A percentile compares a stretch with the other conserved stretches of the same genome.
Evolutionary conservation across 2,329 filamentous ascomycete species (phyloP).

Genomic region (Myriosclerotinia curreyana): DNA sequence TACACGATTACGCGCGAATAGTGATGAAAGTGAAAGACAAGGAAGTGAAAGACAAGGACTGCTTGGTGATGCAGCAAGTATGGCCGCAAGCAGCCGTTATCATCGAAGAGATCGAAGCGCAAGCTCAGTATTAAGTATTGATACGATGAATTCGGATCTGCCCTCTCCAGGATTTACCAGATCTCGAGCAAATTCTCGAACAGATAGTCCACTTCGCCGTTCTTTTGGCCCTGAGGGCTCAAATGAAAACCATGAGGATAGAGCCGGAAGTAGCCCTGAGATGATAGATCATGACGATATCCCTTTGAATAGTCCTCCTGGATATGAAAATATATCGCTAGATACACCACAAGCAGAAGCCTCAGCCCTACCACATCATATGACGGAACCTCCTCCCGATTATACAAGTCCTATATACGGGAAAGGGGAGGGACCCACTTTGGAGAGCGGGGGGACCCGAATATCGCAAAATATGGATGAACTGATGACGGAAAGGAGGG

Average conservation of each 20-base stretch:
- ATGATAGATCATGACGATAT: slow-evolving; percentile 37
- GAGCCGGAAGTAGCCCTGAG: slow-evolving; percentile 37
- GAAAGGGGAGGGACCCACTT: slow-evolving; percentile 27
- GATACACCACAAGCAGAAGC: slow-evolving; percentile 29
- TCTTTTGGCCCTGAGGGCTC: slow-evolving; percentile 22
- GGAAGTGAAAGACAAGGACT: slow-evolving; percentile 68
- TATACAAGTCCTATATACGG: slow-evolving; percentile 33
- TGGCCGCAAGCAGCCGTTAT: slow-evolving; percentile 41
- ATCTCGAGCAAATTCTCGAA: slow-evolving; percentile 46
- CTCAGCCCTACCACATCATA: slow-evolving; percentile 3
- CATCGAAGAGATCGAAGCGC: slow-evolving; percentile 49
- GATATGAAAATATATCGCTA: slow-evolving; percentile 38
- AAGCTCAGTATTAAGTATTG: slow-evolving; percentile 56
- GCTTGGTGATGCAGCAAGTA: slow-evolving; percentile 63
- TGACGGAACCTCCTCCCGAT: slow-evolving; percentile 34
- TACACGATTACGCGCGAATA: slow-evolving; percentile 69
- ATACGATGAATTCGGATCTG: slow-evolving; percentile 45
- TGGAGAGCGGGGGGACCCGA: slow-evolving; percentile 16
- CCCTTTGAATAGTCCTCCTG: slow-evolving; percentile 36
- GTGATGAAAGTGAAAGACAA: slow-evolving; percentile 65
- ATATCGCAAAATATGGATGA: slow-evolving; percentile 29
- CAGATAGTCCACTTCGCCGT: slow-evolving; percentile 41
- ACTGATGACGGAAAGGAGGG: slow-evolving; percentile 25
- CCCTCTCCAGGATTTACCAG: slow-evolving; percentile 43
- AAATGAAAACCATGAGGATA: slow-evolving; percentile 26